These are phyloP conservation scores for Panicum virgatum DNA, from an alignment of 202 grass and related monocot genomes.

Conservation along the genomic window DNA sequence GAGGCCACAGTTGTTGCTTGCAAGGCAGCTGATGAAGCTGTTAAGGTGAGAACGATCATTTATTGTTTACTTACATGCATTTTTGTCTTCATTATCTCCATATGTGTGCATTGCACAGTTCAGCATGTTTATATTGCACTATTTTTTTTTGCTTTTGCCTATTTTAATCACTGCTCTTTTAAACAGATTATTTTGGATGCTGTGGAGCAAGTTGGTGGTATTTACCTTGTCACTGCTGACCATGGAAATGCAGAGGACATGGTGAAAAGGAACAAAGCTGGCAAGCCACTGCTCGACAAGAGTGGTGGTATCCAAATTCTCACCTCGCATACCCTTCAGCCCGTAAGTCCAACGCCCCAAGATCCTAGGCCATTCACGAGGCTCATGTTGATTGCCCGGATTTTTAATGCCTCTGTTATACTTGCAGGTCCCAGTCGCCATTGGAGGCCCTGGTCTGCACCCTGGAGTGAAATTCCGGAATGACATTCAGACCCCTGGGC, in stretches of 20 bases:
- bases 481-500: slow-evolving; percentile 65
- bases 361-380: background rate
- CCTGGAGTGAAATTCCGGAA: slow-evolving; percentile 70
- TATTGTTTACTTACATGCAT: background rate
- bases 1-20: slow-evolving; percentile 90
- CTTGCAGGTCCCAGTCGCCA: slow-evolving; percentile 89
- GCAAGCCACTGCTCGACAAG: slow-evolving; percentile 64
- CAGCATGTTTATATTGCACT: background rate
- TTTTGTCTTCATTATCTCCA: background rate
- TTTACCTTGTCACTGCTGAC: slow-evolving; percentile 95
- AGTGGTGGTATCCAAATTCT: slow-evolving; percentile 86
- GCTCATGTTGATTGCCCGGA: background rate
- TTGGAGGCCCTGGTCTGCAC: slow-evolving; percentile 85
- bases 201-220: slow-evolving; percentile 84
- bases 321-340: slow-evolving; percentile 94
- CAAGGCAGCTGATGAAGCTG: slow-evolving; percentile 86
- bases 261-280: slow-evolving; percentile 95
- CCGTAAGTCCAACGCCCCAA: slow-evolving; percentile 49
- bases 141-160: background rate
- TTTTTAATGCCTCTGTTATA: slow-evolving; percentile 20
- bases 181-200: slow-evolving; percentile 91
- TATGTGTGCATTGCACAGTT: background rate
- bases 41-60: slow-evolving; percentile 62
- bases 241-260: slow-evolving; percentile 99
- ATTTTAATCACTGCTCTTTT: background rate